Conservation (phyloP, 805 yeast genomes). For the Candida quercuum region DNA sequence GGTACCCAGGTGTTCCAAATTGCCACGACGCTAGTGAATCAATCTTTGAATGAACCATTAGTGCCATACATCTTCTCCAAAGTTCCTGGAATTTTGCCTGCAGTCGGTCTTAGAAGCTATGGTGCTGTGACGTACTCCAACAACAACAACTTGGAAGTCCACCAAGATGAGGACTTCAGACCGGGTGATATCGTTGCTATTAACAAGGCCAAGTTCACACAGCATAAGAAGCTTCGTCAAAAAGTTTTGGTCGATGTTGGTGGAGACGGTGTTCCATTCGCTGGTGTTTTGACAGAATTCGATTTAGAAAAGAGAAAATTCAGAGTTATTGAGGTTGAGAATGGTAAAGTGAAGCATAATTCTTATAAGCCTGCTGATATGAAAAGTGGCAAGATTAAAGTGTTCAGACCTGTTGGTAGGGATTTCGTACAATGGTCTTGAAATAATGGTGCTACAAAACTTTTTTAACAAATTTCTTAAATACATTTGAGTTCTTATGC, state of each 20-base stretch:
- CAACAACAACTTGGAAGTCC: conserved; percentile 40
- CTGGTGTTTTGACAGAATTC: conserved; percentile 63
- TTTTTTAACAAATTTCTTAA: neutral
- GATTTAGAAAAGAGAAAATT: conserved; percentile 70
- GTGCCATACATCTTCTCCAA: conserved; percentile 32
- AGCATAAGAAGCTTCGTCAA: conserved; percentile 51
- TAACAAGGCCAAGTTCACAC: conserved; percentile 67
- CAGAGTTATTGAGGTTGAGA: conserved; percentile 56
- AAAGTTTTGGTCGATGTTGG: conserved; percentile 61
- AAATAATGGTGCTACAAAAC: neutral
- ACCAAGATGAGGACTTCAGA: conserved; percentile 54
- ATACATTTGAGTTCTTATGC: neutral
- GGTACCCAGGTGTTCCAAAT: conserved; percentile 46
- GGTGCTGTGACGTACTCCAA: conserved; percentile 71
- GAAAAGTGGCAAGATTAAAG: conserved; percentile 72
- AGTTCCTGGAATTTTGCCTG: conserved; percentile 40
- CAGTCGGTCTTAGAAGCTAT: conserved; percentile 62
- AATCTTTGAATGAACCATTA: conserved; percentile 21
- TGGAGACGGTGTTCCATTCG: conserved; percentile 42
- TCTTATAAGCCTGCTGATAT: conserved; percentile 67
- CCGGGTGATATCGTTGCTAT: conserved; percentile 85
- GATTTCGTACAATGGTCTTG: conserved; percentile 76
- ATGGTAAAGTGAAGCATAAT: conserved; percentile 50
- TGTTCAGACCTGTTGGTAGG: conserved; percentile 75
- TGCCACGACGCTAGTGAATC: conserved; percentile 34